A percentile compares a stretch with the other conserved stretches of the same genome.
phyloP scores from a whole-genome alignment of 306 rosid species.

The Medicago truncatula region DNA sequence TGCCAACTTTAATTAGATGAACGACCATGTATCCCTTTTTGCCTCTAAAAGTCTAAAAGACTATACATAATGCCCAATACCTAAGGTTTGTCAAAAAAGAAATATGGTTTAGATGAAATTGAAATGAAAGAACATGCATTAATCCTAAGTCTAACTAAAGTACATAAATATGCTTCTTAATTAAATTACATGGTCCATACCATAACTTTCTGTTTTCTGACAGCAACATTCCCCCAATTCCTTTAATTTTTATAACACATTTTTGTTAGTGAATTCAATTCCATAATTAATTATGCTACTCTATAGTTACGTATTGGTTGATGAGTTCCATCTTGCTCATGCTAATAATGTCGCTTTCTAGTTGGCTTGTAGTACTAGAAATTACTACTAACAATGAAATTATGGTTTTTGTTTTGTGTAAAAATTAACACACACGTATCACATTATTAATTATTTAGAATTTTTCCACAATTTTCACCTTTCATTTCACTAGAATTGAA shows the following conservation, averaged over 20 bases:
- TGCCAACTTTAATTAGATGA: slow-evolving; percentile 17
- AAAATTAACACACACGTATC: no score
- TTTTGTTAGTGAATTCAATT: background rate
- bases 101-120: background rate
- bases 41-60: slow-evolving; percentile 15
- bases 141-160: slow-evolving; percentile 18
- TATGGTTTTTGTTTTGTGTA: no score
- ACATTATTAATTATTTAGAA: no score
- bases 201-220: slow-evolving; percentile 21
- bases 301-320: background rate
- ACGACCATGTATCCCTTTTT: slow-evolving; percentile 27
- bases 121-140: slow-evolving; percentile 25
- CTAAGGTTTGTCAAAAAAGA: background rate
- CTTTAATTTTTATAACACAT: background rate
- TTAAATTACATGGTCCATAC: slow-evolving; percentile 22
- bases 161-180: slow-evolving; percentile 2
- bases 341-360: background rate
- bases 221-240: slow-evolving; percentile 37
- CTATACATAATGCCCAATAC: slow-evolving; percentile 1
- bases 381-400: no score
- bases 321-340: background rate
- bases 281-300: background rate
- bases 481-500: no score
- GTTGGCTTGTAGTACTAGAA: background rate
- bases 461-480: no score